Evolutionary conservation across 305 asterid species (phyloP).

Genomic region (Fraxinus paxiana): DNA sequence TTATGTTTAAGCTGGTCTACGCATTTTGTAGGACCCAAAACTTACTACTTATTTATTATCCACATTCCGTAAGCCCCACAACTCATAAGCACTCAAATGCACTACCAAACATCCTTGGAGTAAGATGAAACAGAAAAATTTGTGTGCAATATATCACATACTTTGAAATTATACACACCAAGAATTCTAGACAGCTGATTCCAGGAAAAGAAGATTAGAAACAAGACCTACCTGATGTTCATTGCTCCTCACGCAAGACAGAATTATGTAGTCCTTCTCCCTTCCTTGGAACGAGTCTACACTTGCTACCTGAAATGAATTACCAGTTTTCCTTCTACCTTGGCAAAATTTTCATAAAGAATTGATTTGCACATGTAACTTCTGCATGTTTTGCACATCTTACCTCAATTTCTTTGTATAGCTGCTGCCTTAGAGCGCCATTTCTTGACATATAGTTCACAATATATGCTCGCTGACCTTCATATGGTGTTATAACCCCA

Average conservation of each 20-base stretch:
- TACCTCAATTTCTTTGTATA: slow-evolving; percentile 98
- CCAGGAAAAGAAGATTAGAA: slow-evolving; percentile 4
- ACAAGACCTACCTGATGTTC: slow-evolving; percentile 80
- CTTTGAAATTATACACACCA: not conserved
- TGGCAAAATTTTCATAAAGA: not conserved
- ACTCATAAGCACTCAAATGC: too few relatives aligned
- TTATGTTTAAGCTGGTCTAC: too few relatives aligned
- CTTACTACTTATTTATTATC: too few relatives aligned
- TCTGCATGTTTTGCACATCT: not conserved
- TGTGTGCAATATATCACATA: not conserved
- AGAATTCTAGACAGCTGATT: not conserved
- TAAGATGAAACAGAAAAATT: not conserved
- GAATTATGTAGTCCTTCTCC: slow-evolving; percentile 91
- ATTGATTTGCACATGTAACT: not conserved
- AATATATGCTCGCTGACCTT: slow-evolving; percentile 98
- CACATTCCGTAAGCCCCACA: too few relatives aligned
- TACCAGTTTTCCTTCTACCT: not conserved
- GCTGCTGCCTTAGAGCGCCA: slow-evolving; percentile 93
- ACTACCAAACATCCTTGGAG: not conserved
- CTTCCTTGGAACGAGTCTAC: slow-evolving; percentile 99
- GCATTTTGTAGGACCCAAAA: too few relatives aligned
- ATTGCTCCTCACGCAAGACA: slow-evolving; percentile 98
- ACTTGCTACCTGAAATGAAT: slow-evolving; percentile 74
- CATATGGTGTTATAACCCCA: slow-evolving; percentile 98
- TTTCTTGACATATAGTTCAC: slow-evolving; percentile 96